Conservation (phyloP, 805 yeast genomes). For the Wickerhamiella alocasiicola region DNA sequence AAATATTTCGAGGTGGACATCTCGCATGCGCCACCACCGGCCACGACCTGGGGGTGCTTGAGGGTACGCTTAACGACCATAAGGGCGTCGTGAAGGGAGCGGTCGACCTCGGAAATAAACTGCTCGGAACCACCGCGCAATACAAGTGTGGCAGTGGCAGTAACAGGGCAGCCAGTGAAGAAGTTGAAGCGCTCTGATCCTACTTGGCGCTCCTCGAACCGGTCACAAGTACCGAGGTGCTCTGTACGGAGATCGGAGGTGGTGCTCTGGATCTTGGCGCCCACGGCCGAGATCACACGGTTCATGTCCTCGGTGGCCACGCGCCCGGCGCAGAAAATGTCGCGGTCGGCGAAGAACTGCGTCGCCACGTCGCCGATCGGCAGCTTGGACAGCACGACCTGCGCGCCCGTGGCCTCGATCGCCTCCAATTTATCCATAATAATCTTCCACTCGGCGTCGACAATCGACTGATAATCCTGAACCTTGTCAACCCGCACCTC, state of each 20-base stretch:
- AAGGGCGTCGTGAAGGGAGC: constrained; percentile 95
- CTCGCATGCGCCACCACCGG: constrained; percentile 99
- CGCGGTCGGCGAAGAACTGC: constrained; percentile 92
- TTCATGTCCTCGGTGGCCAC: constrained; percentile 82
- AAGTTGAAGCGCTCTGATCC: constrained; percentile 93
- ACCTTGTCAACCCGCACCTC: constrained; percentile 95
- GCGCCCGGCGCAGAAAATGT: constrained; percentile 95
- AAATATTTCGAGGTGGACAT: constrained; percentile 88
- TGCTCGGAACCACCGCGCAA: constrained; percentile 98
- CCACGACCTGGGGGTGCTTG: constrained; percentile 75
- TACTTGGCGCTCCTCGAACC: constrained; percentile 86
- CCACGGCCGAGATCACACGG: constrained; percentile 86
- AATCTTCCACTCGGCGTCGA: constrained; percentile 98
- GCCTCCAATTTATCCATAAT: constrained; percentile 76
- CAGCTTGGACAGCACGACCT: constrained; percentile 81
- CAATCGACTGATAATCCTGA: constrained; percentile 85
- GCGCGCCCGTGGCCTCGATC: constrained; percentile 75
- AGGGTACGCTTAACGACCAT: constrained; percentile 96
- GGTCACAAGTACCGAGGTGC: constrained; percentile 74
- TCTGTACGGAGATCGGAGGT: constrained; percentile 48
- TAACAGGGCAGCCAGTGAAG: constrained; percentile 83
- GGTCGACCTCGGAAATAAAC: constrained; percentile 93
- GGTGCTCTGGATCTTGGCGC: constrained; percentile 72
- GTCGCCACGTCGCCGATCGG: constrained; percentile 99
- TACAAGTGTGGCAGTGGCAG: constrained; percentile 85